Conservation (phyloP, 352 stramenopile species). For the Phytophthora vignae region DNA sequence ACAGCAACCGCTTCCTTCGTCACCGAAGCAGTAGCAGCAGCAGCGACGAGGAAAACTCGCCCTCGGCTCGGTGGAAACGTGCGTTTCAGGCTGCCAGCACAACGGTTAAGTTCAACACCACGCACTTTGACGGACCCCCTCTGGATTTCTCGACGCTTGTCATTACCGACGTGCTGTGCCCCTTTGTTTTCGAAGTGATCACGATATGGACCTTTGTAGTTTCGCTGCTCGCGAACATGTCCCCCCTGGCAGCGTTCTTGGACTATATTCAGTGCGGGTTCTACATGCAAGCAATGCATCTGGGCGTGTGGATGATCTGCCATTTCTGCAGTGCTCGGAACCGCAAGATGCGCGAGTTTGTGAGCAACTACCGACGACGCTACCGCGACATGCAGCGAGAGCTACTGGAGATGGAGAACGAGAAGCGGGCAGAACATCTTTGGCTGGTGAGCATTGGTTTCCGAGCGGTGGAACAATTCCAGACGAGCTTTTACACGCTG, state of each 20-base stretch:
- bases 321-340: constrained; percentile 89
- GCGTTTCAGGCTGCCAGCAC: constrained; percentile 71
- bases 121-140: constrained; percentile 79
- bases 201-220: constrained; percentile 77
- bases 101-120: constrained; percentile 78
- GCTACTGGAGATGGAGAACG: constrained; percentile 76
- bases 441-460: constrained; percentile 89
- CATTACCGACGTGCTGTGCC: constrained; percentile 85
- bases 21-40: constrained; percentile 35
- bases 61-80: constrained; percentile 76
- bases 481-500: constrained; percentile 66
- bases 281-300: constrained; percentile 76
- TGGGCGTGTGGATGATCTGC: constrained; percentile 82
- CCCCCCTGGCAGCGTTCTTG: constrained; percentile 76
- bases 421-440: constrained; percentile 85
- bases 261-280: constrained; percentile 86
- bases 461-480: constrained; percentile 76
- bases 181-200: constrained; percentile 80
- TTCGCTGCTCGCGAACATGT: constrained; percentile 68
- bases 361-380: constrained; percentile 86
- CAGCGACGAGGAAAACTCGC: constrained; percentile 24
- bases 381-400: constrained; percentile 79
- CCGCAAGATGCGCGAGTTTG: constrained; percentile 89
- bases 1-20: constrained; percentile 25
- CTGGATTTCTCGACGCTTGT: constrained; percentile 89